Base-by-base conservation (phyloP, 2,329 filamentous ascomycete genomes). In the Venturia oleaginea region DNA sequence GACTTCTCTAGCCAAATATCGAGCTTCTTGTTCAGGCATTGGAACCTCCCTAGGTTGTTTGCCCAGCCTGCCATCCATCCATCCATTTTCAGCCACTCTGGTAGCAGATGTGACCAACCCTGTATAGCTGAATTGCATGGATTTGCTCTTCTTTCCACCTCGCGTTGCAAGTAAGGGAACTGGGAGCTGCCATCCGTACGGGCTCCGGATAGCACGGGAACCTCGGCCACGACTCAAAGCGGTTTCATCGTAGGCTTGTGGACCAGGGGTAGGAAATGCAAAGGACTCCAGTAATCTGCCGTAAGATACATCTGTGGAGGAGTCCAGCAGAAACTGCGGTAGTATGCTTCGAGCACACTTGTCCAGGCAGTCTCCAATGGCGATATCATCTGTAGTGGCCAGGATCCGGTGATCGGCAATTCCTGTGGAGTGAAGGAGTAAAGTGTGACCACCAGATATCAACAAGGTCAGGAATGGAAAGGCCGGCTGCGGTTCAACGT, bases 381-480 rank as follows among this genome's bases (percentile, higher is more conserved):
- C 92, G 67, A 92, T 86, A 75, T 95, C 91, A n/a, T 76, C 77
- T 0, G 89, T 89, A 19, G 83, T 80, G 22, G 88, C 91, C 32
- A 97, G 77, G 65, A 95, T 84, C 59, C 79, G 77, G 75, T 97
- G 93, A 32, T 86, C 79, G 32, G 81, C 85, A 2, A 94, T 78
- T 3, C 81, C 81, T 46, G 78, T 78, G 8, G 92, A 95, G 70
- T 88, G 84, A 48, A 97, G 84, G 24, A 99, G 85, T 73, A 95
- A 85, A 0, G 92, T 93, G 77, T 99, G 93, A 1, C 94, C 94
- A 43, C 94, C 94, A 0, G 92, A 97, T 19, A 94, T 90, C 59
- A 99, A 86, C 6, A 97, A 81, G 0, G 90, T 92, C 40, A 97
- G 79, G 73, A 96, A 96, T 0, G 94, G 93, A 69, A 95, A 97